Evolutionary conservation across 495 filamentous ascomycete species (phyloP), one percentile per base, ranked within the genome.

Genomic region (Penicillium lividum): DNA sequence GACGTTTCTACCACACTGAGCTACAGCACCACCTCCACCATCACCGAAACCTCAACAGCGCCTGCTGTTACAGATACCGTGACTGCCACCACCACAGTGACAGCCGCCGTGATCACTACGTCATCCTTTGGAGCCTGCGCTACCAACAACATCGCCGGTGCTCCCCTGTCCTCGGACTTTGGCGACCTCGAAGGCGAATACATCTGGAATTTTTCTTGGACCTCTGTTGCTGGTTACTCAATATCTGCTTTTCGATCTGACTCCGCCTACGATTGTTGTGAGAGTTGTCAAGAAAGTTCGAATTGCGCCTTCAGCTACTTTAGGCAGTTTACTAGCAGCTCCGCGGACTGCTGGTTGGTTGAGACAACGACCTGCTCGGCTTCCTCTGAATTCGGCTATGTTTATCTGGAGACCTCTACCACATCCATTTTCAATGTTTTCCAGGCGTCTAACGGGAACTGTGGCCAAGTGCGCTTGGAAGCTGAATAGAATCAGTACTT

Each of bases 1-100:
- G 56, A 53, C 18, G 50, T 58, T 28, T 53, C 56, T 8, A 53
- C 56, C 27, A 57, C 54, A 33, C 31, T 57, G 15, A 57, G 54
- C 54, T 57, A 40, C 45, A 51, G 46, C 33, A 51, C 46, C 18
- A 57, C 54, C 27, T 50, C 45, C 9, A 53, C 48, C 56, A 47
- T 58, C n/a, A 52, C 56, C 16, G 40, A 44, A 6, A 53, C 29
- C 5, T 34, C 13, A n/a, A 25, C 15, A 15, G 38, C 15, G 5
- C 25, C 16, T 46, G 27, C 27, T 25, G 16, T 34, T 25, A 58
- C 56, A 2, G 22, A 16, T 46, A 53, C 56, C 10, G 27, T 53
- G 27, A 58, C 36, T 8, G 15, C 38, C 27, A 58, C 42, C 11
- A 4, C 28, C 27, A 53, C 56, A 6, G 47, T 38, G 7, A 25